These are phyloP conservation scores for Striga hermonthica DNA, from an alignment of 305 asterid genomes.

Conservation along the genomic window DNA sequence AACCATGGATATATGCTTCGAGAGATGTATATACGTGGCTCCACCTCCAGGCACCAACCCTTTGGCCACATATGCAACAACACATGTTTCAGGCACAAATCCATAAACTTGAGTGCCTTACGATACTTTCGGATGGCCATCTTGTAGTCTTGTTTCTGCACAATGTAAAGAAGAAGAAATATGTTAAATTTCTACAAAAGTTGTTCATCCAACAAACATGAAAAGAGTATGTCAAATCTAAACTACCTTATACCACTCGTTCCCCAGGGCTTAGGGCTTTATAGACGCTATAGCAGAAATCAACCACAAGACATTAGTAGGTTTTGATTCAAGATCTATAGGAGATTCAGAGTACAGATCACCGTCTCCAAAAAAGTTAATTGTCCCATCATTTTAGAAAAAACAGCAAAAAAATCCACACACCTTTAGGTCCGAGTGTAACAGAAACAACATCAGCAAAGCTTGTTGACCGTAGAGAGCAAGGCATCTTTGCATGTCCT, in stretches of 20 bases:
- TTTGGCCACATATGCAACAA: too few relatives aligned
- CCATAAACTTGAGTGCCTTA: slow-evolving; percentile 82
- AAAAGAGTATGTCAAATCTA: not conserved
- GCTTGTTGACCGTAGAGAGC: slow-evolving; percentile 83
- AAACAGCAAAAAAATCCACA: not conserved
- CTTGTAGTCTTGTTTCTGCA: slow-evolving; percentile 81
- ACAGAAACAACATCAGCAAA: slow-evolving; percentile 92
- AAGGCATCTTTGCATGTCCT: slow-evolving; percentile 66
- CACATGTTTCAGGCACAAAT: slow-evolving; percentile 82
- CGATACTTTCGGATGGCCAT: slow-evolving; percentile 90
- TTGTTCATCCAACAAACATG: not conserved
- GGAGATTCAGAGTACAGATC: slow-evolving; percentile 94
- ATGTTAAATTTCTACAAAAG: not conserved
- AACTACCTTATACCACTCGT: slow-evolving; percentile 74
- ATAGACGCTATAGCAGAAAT: slow-evolving; percentile 58
- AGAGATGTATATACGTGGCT: slow-evolving; percentile 76
- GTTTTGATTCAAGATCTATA: slow-evolving; percentile 54
- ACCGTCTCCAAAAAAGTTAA: slow-evolving; percentile 75
- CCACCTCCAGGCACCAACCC: slow-evolving; percentile 99
- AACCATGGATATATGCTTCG: slow-evolving; percentile 37
- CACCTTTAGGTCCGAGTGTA: slow-evolving; percentile 92
- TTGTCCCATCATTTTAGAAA: slow-evolving; percentile 76
- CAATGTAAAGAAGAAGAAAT: slow-evolving; percentile 14
- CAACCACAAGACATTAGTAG: slow-evolving; percentile 53
- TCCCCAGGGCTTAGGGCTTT: slow-evolving; percentile 69